Percentiles rank a stretch among this genome's conserved stretches.
Evolutionary conservation across 139 green algal species (phyloP).

Genomic region (Coelastrella sp.): DNA sequence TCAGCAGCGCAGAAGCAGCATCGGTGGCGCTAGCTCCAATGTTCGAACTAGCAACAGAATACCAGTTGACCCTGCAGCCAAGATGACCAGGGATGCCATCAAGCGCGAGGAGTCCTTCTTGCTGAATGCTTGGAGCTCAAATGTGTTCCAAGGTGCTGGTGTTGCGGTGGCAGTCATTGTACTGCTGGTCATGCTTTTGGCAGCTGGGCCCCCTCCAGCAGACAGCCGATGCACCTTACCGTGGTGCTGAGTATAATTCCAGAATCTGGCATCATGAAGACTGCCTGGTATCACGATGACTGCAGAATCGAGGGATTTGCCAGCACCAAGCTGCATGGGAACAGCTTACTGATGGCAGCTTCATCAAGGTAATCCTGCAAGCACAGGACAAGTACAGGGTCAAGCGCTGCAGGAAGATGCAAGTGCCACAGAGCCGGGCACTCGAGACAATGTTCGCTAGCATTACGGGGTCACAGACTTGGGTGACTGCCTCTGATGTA

Average conservation of each 20-base stretch:
- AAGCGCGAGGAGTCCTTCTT: conserved; percentile 47
- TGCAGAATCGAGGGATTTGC: neutral
- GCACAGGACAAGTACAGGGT: no score
- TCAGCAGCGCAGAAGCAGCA: conserved; percentile 5
- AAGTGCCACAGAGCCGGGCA: no score
- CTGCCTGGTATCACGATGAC: neutral
- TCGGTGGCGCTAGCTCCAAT: neutral
- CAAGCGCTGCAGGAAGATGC: no score
- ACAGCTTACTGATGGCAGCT: no score
- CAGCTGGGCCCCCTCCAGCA: conserved; percentile 51
- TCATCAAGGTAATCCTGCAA: no score
- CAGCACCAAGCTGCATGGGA: no score
- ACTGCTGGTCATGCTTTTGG: conserved; percentile 53
- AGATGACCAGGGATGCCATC: conserved; percentile 31
- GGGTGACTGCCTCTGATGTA: no score
- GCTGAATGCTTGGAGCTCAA: conserved; percentile 51
- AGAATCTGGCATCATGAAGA: neutral
- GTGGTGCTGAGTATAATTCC: conserved; percentile 54
- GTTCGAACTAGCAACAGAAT: neutral
- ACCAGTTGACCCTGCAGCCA: conserved; percentile 37
- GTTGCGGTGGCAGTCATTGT: conserved; percentile 45
- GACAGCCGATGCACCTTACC: conserved; percentile 67
- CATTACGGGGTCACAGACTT: no score
- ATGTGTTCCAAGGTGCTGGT: conserved; percentile 42
- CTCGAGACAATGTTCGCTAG: no score